Percentiles rank a stretch among this genome's conserved stretches.
These are phyloP conservation scores for Trichocomaceae sp. DNA, from an alignment of 2,329 filamentous ascomycete species.

Conservation along the genomic window DNA sequence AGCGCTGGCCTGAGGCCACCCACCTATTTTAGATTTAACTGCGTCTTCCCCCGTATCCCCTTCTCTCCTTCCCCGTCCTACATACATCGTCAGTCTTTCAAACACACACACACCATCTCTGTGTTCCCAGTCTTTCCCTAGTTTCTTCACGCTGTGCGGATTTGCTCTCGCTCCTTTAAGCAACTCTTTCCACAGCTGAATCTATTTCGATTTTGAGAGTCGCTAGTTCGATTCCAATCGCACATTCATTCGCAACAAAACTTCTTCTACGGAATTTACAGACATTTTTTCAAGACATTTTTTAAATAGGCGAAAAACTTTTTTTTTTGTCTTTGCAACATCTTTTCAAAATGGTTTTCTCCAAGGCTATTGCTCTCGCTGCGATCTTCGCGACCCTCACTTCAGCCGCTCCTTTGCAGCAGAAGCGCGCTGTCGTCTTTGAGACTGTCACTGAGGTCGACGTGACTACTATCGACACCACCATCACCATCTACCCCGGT, in stretches of 20 bases:
- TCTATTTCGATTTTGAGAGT: conserved; percentile 1
- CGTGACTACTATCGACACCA: conserved; percentile 44
- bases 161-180: conserved; percentile 12
- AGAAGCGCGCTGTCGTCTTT: conserved; percentile 43
- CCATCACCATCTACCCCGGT: conserved; percentile 41
- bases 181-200: conserved; percentile 4
- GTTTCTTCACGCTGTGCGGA: conserved; percentile 14
- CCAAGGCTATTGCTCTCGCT: conserved; percentile 32
- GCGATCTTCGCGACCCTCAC: conserved; percentile 29
- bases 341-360: conserved; percentile 28
- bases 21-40: neutral
- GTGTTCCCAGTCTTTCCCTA: neutral
- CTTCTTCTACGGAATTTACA: neutral
- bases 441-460: conserved; percentile 44
- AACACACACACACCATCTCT: conserved; percentile 1
- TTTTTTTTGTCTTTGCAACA: neutral
- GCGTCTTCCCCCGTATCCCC: neutral
- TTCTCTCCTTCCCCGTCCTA: neutral
- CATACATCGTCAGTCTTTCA: conserved; percentile 7
- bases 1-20: neutral
- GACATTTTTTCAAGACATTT: too few relatives aligned
- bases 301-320: neutral
- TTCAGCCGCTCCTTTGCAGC: conserved; percentile 28
- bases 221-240: conserved; percentile 15
- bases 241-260: conserved; percentile 4